Evolutionary conservation across 768 basidiomycete species (phyloP).

Genomic region (Cyathus striatus): DNA sequence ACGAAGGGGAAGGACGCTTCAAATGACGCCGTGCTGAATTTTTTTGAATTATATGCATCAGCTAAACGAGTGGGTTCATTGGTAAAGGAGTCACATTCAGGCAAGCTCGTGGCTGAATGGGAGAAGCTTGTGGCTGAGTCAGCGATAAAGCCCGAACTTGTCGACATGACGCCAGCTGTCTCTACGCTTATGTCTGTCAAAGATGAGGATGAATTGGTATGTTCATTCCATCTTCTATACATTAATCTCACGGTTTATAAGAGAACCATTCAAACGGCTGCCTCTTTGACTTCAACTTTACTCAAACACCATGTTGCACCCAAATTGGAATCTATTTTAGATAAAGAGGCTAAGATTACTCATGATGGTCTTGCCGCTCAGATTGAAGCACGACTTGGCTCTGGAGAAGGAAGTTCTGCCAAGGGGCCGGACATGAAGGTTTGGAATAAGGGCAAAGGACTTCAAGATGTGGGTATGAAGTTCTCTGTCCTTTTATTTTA

Average conservation of each 20-base stretch:
- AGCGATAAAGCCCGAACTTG: slow-evolving; percentile 59
- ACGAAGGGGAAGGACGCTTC: slow-evolving; percentile 77
- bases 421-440: slow-evolving; percentile 91
- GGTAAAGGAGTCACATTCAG: slow-evolving; percentile 77
- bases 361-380: slow-evolving; percentile 84
- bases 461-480: slow-evolving; percentile 59
- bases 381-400: slow-evolving; percentile 85
- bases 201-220: slow-evolving; percentile 86
- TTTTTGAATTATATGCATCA: slow-evolving; percentile 57
- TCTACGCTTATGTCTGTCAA: slow-evolving; percentile 82
- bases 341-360: slow-evolving; percentile 85
- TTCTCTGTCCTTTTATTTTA: neutral
- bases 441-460: slow-evolving; percentile 75
- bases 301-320: slow-evolving; percentile 81
- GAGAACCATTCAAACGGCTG: slow-evolving; percentile 76
- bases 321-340: slow-evolving; percentile 86
- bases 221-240: slow-evolving; percentile 20
- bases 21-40: slow-evolving; percentile 68
- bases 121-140: slow-evolving; percentile 53
- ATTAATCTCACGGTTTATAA: slow-evolving; percentile 20
- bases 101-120: slow-evolving; percentile 89
- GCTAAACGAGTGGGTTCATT: slow-evolving; percentile 68
- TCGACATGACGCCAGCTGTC: slow-evolving; percentile 75
- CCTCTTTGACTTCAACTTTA: slow-evolving; percentile 78
- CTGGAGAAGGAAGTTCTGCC: slow-evolving; percentile 68